phyloP scores from a whole-genome alignment of 441 rosid genomes.

The Melastoma candidum region DNA sequence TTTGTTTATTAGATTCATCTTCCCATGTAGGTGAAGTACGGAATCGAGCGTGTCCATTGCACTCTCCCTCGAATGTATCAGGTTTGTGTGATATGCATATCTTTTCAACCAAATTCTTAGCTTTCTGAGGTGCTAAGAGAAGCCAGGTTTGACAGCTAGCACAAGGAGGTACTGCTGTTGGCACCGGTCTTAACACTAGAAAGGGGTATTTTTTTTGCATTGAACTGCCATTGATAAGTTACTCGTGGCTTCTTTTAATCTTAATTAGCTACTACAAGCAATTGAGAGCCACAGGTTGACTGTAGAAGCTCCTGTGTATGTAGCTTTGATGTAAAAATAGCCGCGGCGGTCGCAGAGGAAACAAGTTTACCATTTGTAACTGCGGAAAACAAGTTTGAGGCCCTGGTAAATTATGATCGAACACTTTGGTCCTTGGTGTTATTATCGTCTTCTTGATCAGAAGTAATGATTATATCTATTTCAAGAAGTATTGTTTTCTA shows the following conservation, averaged over 20 bases:
- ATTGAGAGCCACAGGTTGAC: background rate
- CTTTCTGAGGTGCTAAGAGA: conserved; percentile 21
- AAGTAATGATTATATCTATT: too few relatives aligned
- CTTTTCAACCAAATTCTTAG: conserved; percentile 2
- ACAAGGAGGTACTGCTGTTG: conserved; percentile 99
- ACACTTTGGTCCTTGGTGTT: conserved; percentile 10
- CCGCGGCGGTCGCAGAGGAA: conserved; percentile 90
- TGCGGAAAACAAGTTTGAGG: conserved; percentile 96
- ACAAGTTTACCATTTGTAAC: conserved; percentile 81
- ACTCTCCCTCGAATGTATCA: conserved; percentile 83
- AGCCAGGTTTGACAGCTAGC: conserved; percentile 63
- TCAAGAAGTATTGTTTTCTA: too few relatives aligned
- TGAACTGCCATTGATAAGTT: conserved; percentile 3
- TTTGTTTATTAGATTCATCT: background rate
- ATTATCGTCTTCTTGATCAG: background rate
- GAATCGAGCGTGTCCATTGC: conserved; percentile 51
- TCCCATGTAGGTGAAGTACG: conserved; percentile 67
- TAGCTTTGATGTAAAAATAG: conserved; percentile 90
- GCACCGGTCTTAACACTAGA: conserved; percentile 94
- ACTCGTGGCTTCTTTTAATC: background rate
- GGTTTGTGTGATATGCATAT: conserved; percentile 32
- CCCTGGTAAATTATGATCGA: conserved; percentile 53
- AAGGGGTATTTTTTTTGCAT: conserved; percentile 51
- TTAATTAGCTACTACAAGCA: background rate
- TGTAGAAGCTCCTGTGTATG: conserved; percentile 1